Evolutionary conservation across 495 filamentous ascomycete species (phyloP), one percentile per base, ranked within the genome.

Genomic region (Aspergillus biplanus): DNA sequence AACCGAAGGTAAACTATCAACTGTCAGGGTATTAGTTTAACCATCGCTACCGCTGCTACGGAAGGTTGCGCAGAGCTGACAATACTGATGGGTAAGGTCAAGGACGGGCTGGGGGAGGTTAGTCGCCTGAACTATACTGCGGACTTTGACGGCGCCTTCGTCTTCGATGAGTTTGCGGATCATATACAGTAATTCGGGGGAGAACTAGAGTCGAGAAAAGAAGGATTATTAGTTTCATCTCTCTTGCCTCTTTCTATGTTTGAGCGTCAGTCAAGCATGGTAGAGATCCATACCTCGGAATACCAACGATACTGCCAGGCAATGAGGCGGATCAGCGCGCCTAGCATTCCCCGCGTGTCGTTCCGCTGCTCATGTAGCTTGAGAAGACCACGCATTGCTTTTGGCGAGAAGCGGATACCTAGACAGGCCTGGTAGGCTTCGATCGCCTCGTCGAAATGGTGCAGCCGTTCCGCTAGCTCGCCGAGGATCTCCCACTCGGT

Each of bases 301-400:
- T 98, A 99, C 95, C 95, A 97, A 63, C 95, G 87, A 76, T 97
- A 98, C 79, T 99, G 94, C 95, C 95, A 99, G 5, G 94, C 91
- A 37, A 97, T 91, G 54, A 98, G 77, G 47, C 92, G 82, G 59
- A 98, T 97, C 57, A 97, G 80, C 9, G 89, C 87, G 44, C 87
- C 88, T 33, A 98, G 80, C 64, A 89, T 90, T 34, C 88, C 87
- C 58, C 91, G 78, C 8, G 90, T 90, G 71, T 90, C 90, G 37
- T 87, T 86, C 64, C 85, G 83, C 67, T 85, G 82, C 69, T 93
- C 90, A 67, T 92, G 91, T 50, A 89, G 81, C 68, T 86, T 87
- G 66, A 99, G 74, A 47, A 98, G 83, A 16, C 94, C 95, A 47
- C 86, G 86, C 78, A 97, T 87, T 3, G 94, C 93, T 70, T 93